Percentiles rank a stretch among this genome's conserved stretches.
Conservation (phyloP, 2,329 filamentous ascomycete species). For the Fusarium oligoseptatum region DNA sequence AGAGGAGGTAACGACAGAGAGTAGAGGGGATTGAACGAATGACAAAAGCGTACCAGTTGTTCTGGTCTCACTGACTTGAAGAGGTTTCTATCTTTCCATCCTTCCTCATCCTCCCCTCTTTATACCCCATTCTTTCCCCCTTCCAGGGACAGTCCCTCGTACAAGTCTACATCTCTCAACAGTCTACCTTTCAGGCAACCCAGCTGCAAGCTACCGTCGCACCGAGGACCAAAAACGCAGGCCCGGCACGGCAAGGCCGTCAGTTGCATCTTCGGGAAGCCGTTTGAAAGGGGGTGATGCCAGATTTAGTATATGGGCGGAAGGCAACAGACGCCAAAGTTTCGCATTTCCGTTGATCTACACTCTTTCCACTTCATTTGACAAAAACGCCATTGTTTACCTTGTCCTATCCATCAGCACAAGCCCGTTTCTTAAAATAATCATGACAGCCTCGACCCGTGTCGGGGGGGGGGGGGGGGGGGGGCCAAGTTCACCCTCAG, state of each 20-base stretch:
- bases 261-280: not conserved
- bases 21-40: slow-evolving; percentile 37
- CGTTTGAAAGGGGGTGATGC: not conserved
- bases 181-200: slow-evolving; percentile 10
- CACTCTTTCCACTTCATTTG: slow-evolving; percentile 10
- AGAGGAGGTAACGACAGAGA: slow-evolving; percentile 2
- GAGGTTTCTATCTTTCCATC: slow-evolving; percentile 4
- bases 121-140: slow-evolving; percentile 42
- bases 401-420: not conserved
- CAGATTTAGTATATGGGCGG: not conserved
- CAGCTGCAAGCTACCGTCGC: slow-evolving; percentile 37
- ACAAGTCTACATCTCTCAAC: slow-evolving; percentile 25
- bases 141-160: slow-evolving; percentile 27
- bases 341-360: slow-evolving; percentile 31
- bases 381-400: not conserved
- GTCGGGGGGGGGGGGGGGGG: not conserved
- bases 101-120: slow-evolving; percentile 37
- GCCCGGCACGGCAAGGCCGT: not conserved
- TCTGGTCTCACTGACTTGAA: slow-evolving; percentile 36
- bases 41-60: slow-evolving; percentile 30
- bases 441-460: slow-evolving; percentile 6
- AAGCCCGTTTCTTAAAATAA: not conserved
- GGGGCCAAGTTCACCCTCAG: not conserved
- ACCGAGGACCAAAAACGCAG: slow-evolving; percentile 20
- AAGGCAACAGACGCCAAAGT: slow-evolving; percentile 11